Conservation (phyloP, 345 rosid genomes). For the Punica granatum region DNA sequence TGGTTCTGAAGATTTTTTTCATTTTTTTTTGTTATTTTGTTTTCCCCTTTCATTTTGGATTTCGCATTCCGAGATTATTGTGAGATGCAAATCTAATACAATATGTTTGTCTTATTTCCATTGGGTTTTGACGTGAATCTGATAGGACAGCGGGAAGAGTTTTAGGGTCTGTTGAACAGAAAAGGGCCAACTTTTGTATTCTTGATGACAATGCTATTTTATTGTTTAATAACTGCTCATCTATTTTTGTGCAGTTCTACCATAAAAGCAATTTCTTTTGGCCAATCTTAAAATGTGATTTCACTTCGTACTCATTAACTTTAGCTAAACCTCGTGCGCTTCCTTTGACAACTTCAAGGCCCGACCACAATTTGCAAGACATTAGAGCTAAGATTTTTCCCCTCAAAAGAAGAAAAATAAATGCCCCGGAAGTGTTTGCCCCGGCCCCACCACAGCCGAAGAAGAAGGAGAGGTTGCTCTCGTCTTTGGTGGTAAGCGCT, state of each 20-base stretch:
- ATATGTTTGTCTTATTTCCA: too few species aligned
- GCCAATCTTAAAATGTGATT: not conserved
- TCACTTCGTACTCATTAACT: not conserved
- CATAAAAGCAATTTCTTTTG: not conserved
- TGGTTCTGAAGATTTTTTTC: too few species aligned
- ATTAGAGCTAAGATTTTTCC: slow-evolving; percentile 67
- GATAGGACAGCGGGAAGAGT: too few species aligned
- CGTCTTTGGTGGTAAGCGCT: slow-evolving; percentile 53
- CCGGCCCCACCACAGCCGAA: slow-evolving; percentile 43
- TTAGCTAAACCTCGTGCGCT: not conserved
- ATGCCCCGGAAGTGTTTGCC: slow-evolving; percentile 42
- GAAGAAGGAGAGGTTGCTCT: slow-evolving; percentile 67
- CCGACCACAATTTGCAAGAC: slow-evolving; percentile 74
- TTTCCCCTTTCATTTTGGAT: too few species aligned
- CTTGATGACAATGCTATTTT: not conserved
- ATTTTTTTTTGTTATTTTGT: too few species aligned
- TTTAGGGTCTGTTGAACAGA: not conserved
- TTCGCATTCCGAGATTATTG: too few species aligned
- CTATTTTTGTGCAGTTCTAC: not conserved
- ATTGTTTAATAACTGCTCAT: not conserved
- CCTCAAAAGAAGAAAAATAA: slow-evolving; percentile 42
- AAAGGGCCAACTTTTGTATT: not conserved
- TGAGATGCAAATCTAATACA: too few species aligned
- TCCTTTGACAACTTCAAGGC: slow-evolving; percentile 32
- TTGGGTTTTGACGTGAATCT: too few species aligned